Evolutionary conservation across 176 grass and related monocot species (phyloP).

Genomic region (Ensete glaucum): DNA sequence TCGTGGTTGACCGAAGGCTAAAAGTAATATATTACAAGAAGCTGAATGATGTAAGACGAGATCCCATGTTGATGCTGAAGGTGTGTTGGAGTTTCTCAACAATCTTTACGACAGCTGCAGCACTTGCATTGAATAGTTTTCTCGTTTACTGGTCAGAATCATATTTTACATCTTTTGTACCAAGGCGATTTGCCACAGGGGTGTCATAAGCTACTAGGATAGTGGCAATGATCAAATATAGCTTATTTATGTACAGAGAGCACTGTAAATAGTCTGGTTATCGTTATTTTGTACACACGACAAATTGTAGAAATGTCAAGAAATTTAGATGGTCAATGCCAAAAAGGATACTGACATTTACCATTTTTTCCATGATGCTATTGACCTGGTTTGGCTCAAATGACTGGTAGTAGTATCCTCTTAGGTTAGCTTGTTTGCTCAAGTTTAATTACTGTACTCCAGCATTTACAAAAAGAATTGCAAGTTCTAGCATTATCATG

Average conservation of each 20-base stretch:
- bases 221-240: background rate
- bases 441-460: too few relatives aligned
- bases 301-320: background rate
- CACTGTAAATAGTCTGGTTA: background rate
- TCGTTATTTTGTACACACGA: background rate
- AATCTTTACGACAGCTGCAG: conserved; percentile 17
- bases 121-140: conserved; percentile 34
- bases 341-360: background rate
- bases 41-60: conserved; percentile 33
- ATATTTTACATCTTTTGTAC: conserved; percentile 13
- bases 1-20: conserved; percentile 37
- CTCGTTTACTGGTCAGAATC: conserved; percentile 31
- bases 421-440: background rate
- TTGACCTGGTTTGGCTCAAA: background rate
- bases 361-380: too few relatives aligned
- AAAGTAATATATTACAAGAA: conserved; percentile 58
- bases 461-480: too few relatives aligned
- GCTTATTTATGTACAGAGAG: background rate
- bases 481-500: too few relatives aligned
- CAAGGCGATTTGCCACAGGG: background rate
- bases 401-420: background rate
- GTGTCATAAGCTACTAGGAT: background rate
- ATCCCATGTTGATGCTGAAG: conserved; percentile 30
- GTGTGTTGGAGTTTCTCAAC: conserved; percentile 34
- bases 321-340: background rate